Evolutionary conservation across 2,329 filamentous ascomycete genomes (phyloP), one percentile per base, ranked within the genome.

Genomic region (Paraphoma sp.): DNA sequence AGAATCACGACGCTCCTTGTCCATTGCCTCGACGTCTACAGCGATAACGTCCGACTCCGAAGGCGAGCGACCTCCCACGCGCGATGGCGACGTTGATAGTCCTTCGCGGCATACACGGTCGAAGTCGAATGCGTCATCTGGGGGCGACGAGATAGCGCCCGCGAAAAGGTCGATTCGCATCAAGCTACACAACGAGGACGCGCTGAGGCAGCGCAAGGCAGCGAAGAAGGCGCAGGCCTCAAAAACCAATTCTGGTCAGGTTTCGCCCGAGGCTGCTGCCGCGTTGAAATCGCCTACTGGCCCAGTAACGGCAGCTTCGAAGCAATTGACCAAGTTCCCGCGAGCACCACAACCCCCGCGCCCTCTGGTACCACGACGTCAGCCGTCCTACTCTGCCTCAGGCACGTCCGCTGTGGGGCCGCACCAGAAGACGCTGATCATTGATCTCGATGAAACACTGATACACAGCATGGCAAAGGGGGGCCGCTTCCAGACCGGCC

Each of bases 381-480:
- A 97, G 70, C 92, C 93, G 17, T 97, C 93, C 0, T 97, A 97
- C 74, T 85, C 92, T 42, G 64, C 67, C 6, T 67, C 71, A 49
- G 74, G 69, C 16, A 55, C 66, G 41, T 74, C 72, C 18, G 68
- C 71, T 41, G 65, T 76, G 51, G 75, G 75, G 2, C 75, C 76
- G 52, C 74, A 77, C 58, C 90, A 95, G 71, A 99, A 99, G 82
- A 99, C 95, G 0, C 80, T 99, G 57, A 93, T 99, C 62, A 84
- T 99, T 50, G 95, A 99, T 75, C 86, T 99, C 16, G 95, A 99
- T 77, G 95, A 99, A 79, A 99, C 95, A 0, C 81, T 99, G 65
- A 99, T 99, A 65, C 95, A 99, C 82, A 97, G 93, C 77, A 93
- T 98, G 85, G 93, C 94, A 58, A 97, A 97, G 76, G 95, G 95